phyloP scores from a whole-genome alignment of 169 alveolate species.

The Eimeria necatrix region DNA sequence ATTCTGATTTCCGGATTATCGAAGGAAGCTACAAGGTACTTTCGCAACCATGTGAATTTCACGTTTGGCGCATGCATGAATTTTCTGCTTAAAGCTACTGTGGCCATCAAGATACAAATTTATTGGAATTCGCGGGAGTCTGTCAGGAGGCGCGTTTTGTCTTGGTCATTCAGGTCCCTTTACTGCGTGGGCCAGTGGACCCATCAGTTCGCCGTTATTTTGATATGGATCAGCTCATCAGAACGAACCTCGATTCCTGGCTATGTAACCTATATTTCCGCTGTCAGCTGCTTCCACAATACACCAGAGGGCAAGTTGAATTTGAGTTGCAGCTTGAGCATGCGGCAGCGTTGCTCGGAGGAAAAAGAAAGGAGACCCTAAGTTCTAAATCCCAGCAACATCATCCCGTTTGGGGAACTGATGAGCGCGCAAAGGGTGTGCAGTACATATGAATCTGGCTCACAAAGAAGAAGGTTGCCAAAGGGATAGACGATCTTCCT shows the following conservation, averaged over 20 bases:
- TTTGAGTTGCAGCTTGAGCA: conserved; percentile 78
- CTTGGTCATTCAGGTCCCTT: conserved; percentile 54
- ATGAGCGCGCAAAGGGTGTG: conserved; percentile 67
- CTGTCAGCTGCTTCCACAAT: conserved; percentile 78
- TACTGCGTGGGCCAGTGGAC: conserved; percentile 84
- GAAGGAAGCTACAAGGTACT: conserved; percentile 86
- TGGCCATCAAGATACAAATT: no score
- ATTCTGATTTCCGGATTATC: conserved; percentile 85
- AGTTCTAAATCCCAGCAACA: conserved; percentile 14
- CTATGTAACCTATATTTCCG: conserved; percentile 87
- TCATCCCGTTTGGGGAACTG: conserved; percentile 21
- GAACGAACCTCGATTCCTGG: conserved; percentile 87
- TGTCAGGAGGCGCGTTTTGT: not conserved
- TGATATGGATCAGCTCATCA: conserved; percentile 85
- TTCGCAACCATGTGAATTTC: no score
- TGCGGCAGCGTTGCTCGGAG: conserved; percentile 75
- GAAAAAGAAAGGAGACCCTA: conserved; percentile 34
- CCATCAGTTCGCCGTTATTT: conserved; percentile 83
- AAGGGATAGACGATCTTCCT: not conserved
- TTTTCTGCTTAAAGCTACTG: no score
- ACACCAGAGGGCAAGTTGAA: conserved; percentile 79
- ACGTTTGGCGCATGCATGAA: no score
- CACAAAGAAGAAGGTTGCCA: not conserved
- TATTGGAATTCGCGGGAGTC: no score
- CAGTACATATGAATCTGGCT: not conserved